Percentiles rank a stretch among this genome's conserved stretches.
Evolutionary conservation across 768 basidiomycete species (phyloP).

Genomic region (Dioszegia hungarica): DNA sequence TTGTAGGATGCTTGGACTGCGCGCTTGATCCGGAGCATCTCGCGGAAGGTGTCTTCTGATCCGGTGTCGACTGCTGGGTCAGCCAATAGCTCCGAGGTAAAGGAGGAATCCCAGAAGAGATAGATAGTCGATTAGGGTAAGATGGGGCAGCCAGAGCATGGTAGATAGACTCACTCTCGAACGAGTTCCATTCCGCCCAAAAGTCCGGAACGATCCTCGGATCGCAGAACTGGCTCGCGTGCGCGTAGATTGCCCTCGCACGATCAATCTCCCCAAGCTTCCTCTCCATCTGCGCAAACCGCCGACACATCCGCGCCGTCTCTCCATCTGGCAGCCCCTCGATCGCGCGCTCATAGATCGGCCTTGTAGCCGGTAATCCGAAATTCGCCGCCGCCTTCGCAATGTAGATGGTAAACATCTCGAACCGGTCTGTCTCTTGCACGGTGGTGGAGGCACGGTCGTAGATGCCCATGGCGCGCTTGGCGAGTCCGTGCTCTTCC

Average conservation of each 20-base stretch:
- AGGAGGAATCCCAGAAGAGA: no score
- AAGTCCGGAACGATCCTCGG: constrained; percentile 79
- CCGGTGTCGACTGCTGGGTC: constrained; percentile 70
- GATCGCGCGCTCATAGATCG: constrained; percentile 91
- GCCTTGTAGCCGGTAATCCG: constrained; percentile 89
- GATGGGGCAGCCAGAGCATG: background rate
- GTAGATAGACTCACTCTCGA: constrained; percentile 60
- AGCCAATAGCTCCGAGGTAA: constrained; percentile 1
- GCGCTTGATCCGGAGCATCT: constrained; percentile 75
- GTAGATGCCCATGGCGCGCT: constrained; percentile 91
- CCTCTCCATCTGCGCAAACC: constrained; percentile 90
- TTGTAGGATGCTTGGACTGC: constrained; percentile 99
- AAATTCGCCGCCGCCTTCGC: constrained; percentile 95
- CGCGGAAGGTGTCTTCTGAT: constrained; percentile 90
- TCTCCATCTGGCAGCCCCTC: constrained; percentile 88
- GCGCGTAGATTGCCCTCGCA: constrained; percentile 91
- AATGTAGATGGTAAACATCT: constrained; percentile 97
- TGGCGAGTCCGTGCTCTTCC: constrained; percentile 90
- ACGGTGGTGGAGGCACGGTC: constrained; percentile 86
- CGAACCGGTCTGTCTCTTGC: constrained; percentile 85
- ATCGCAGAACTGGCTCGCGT: constrained; percentile 98
- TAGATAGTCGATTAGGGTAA: no score
- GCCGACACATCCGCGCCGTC: constrained; percentile 95
- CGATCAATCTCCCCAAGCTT: constrained; percentile 99
- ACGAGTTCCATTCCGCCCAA: constrained; percentile 95